These are phyloP conservation scores for Podaxis sp. DNA, from an alignment of 768 basidiomycete genomes.

Conservation along the genomic window DNA sequence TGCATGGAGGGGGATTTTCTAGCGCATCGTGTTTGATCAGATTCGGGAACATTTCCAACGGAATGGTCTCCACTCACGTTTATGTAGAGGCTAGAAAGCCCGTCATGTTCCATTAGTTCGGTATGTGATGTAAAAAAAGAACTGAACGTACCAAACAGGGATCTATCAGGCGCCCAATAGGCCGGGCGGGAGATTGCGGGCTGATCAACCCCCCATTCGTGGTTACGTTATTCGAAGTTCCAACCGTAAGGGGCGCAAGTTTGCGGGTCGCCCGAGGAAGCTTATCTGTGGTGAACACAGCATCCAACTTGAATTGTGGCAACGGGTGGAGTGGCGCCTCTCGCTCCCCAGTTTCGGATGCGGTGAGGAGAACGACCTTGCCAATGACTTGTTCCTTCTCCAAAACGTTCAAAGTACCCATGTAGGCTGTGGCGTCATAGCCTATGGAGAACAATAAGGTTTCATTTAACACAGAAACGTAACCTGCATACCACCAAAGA, in stretches of 20 bases:
- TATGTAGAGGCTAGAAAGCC: conserved; percentile 62
- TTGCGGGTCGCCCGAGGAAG: conserved; percentile 35
- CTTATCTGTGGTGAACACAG: conserved; percentile 44
- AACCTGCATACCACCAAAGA: conserved; percentile 61
- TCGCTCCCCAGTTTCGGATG: conserved; percentile 35
- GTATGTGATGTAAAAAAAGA: neutral
- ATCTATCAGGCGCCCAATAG: conserved; percentile 52
- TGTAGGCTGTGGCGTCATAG: conserved; percentile 54
- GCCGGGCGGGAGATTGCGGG: conserved; percentile 58
- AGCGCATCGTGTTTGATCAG: conserved; percentile 17
- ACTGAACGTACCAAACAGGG: conserved; percentile 54
- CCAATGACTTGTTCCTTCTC: conserved; percentile 61
- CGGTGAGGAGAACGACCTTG: conserved; percentile 64
- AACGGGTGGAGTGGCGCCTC: conserved; percentile 48
- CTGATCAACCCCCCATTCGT: conserved; percentile 65
- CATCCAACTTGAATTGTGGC: conserved; percentile 54
- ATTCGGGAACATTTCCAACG: neutral
- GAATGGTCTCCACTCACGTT: conserved; percentile 51
- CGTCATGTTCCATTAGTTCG: conserved; percentile 9
- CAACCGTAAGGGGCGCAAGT: conserved; percentile 47
- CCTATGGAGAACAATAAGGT: conserved; percentile 36
- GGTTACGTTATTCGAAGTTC: conserved; percentile 41
- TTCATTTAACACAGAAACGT: neutral
- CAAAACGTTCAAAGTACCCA: conserved; percentile 54
- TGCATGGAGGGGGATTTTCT: conserved; percentile 86